These are phyloP conservation scores for Gastrolobium bilobum DNA, from an alignment of 306 rosid species.

Conservation along the genomic window DNA sequence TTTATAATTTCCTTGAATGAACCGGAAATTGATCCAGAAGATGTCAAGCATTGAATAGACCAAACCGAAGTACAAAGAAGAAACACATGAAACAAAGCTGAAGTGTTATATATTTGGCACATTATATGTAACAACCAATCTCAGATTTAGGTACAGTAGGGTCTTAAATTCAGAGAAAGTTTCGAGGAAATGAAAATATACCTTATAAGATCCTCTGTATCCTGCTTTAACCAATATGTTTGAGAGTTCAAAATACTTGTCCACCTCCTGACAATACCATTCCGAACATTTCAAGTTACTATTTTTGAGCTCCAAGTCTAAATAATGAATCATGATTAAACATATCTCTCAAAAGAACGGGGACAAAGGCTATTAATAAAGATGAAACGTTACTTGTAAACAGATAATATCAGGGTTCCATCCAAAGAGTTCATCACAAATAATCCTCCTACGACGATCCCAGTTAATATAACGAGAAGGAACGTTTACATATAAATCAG, in stretches of 20 bases:
- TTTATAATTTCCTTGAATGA: not conserved
- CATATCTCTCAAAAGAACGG: not conserved
- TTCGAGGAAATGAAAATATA: slow-evolving; percentile 42
- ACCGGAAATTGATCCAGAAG: slow-evolving; percentile 11
- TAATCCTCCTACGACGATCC: slow-evolving; percentile 68
- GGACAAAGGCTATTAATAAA: not conserved
- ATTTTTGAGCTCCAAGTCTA: not conserved
- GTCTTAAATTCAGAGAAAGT: not conserved
- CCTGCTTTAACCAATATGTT: slow-evolving; percentile 72
- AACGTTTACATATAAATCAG: slow-evolving; percentile 72
- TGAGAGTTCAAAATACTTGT: slow-evolving; percentile 76
- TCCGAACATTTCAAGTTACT: slow-evolving; percentile 13
- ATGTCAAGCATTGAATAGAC: not conserved
- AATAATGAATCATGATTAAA: not conserved
- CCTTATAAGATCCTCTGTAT: slow-evolving; percentile 80
- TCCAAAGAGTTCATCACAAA: slow-evolving; percentile 69
- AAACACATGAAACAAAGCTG: slow-evolving; percentile 6
- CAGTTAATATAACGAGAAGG: slow-evolving; percentile 72
- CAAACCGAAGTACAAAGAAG: slow-evolving; percentile 4
- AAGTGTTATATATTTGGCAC: not conserved
- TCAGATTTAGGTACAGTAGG: not conserved
- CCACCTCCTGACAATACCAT: slow-evolving; percentile 74
- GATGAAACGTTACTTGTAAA: slow-evolving; percentile 67
- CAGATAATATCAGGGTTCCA: slow-evolving; percentile 82
- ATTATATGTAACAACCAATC: not conserved